These are phyloP conservation scores for Triadica sebifera DNA, from an alignment of 345 rosid species.

Conservation along the genomic window DNA sequence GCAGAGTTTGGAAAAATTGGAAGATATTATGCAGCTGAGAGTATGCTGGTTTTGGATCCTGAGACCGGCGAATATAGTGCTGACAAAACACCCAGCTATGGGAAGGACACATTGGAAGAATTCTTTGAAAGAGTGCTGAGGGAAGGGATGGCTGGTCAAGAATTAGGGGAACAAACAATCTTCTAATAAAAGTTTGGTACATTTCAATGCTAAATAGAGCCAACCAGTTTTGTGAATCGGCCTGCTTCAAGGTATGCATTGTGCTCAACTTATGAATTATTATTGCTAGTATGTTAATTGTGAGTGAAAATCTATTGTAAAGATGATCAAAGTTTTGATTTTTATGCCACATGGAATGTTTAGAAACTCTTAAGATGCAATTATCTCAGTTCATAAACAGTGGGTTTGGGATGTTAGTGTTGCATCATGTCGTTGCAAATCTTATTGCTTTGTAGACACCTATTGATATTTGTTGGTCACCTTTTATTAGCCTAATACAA, in stretches of 20 bases:
- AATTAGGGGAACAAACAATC: conserved; percentile 84
- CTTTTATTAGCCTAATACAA: no score
- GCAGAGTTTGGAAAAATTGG: conserved; percentile 97
- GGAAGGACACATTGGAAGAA: conserved; percentile 79
- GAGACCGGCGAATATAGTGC: conserved; percentile 81
- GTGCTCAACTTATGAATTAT: background rate
- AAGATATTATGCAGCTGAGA: conserved; percentile 87
- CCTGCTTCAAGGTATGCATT: conserved; percentile 9
- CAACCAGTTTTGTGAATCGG: conserved; percentile 19
- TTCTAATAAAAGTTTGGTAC: conserved; percentile 22
- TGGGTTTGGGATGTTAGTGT: no score
- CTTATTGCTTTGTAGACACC: no score
- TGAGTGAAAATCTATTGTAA: conserved; percentile 7
- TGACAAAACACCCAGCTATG: conserved; percentile 88
- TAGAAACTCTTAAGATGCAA: conserved; percentile 4
- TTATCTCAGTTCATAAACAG: no score
- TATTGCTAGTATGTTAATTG: background rate
- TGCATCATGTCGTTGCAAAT: no score
- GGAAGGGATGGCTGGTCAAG: conserved; percentile 96
- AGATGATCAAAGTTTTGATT: background rate
- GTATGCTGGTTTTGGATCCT: conserved; percentile 82
- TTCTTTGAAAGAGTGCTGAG: conserved; percentile 70
- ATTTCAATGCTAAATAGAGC: conserved; percentile 1
- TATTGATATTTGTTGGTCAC: no score
- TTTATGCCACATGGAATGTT: background rate